phyloP scores from a whole-genome alignment of 306 rosid genomes.

The Luffa aegyptiaca region DNA sequence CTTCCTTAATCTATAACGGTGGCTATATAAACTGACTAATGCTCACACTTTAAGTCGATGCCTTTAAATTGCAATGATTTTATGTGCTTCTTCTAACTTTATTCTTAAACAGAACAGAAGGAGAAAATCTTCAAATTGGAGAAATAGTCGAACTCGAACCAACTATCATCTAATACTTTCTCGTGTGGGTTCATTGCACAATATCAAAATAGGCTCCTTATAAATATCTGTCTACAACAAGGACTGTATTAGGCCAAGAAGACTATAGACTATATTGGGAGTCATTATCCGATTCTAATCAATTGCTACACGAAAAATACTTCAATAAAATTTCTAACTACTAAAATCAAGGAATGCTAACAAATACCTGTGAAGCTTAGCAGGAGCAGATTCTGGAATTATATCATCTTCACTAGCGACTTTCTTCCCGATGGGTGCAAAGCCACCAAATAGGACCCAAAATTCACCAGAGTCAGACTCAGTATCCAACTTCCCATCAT shows the following conservation, averaged over 20 bases:
- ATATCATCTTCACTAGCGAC: constrained; percentile 73
- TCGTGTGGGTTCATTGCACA: background rate
- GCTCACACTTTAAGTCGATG: background rate
- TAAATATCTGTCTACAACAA: background rate
- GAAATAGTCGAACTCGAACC: background rate
- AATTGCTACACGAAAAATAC: background rate
- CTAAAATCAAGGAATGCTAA: background rate
- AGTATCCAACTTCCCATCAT: constrained; percentile 97
- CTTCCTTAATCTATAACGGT: background rate
- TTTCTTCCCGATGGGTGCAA: constrained; percentile 98
- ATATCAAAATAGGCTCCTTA: background rate
- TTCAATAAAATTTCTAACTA: background rate
- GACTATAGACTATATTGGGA: background rate
- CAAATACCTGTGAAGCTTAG: constrained; percentile 70
- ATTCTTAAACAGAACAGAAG: background rate
- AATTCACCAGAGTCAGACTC: constrained; percentile 99
- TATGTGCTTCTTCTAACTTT: background rate
- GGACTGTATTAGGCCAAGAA: background rate
- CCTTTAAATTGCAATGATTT: background rate
- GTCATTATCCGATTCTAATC: background rate
- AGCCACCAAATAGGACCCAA: constrained; percentile 99
- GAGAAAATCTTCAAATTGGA: background rate
- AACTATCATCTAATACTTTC: background rate
- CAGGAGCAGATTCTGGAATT: constrained; percentile 72
- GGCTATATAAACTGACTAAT: background rate